These are phyloP conservation scores for Paxillus rubicundulus DNA, from an alignment of 768 basidiomycete genomes.

Conservation along the genomic window DNA sequence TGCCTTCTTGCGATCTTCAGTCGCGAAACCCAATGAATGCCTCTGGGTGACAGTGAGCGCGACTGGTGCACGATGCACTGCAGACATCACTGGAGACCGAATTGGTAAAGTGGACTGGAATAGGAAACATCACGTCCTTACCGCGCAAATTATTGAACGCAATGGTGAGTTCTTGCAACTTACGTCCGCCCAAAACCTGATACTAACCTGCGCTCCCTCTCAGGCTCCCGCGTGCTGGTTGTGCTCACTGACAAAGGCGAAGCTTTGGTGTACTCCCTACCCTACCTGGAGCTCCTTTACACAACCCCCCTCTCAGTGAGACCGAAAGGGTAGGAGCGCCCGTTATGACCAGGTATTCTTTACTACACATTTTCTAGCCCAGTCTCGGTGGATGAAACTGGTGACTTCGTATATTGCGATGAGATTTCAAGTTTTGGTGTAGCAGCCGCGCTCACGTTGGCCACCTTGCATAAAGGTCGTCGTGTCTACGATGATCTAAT, in stretches of 20 bases:
- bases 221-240: constrained; percentile 53
- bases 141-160: constrained; percentile 56
- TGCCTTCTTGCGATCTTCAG: constrained; percentile 28
- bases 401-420: constrained; percentile 52
- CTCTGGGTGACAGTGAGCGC: constrained; percentile 54
- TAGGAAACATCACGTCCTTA: constrained; percentile 49
- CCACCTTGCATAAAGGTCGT: constrained; percentile 58
- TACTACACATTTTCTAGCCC: constrained; percentile 24
- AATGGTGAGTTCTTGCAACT: constrained; percentile 44
- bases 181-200: neutral
- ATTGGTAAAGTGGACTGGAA: constrained; percentile 68
- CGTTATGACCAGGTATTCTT: neutral
- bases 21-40: constrained; percentile 21
- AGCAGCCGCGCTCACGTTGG: constrained; percentile 43
- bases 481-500: constrained; percentile 50
- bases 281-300: constrained; percentile 56
- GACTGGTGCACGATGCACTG: constrained; percentile 55
- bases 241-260: constrained; percentile 52
- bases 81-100: constrained; percentile 63
- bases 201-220: neutral
- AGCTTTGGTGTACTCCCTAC: constrained; percentile 59
- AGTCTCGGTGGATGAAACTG: constrained; percentile 45
- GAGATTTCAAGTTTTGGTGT: constrained; percentile 34
- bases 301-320: constrained; percentile 36
- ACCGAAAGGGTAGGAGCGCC: constrained; percentile 2